Percentiles rank a stretch among this genome's conserved stretches.
phyloP scores from a whole-genome alignment of 1,284 basidiomycete species.

The Trichosporon sp. region DNA sequence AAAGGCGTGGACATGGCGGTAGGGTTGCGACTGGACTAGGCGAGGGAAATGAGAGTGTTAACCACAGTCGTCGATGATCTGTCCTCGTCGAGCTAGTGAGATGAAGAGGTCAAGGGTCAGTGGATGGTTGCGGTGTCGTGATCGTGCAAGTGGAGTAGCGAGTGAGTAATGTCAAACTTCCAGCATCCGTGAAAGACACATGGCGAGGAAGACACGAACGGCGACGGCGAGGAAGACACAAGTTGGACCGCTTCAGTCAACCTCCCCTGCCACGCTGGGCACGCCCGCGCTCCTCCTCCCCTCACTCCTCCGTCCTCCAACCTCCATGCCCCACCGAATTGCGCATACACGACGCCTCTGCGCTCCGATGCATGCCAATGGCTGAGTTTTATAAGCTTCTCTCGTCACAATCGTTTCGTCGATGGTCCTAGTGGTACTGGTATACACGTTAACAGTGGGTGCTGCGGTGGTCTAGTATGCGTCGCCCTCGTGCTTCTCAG shows the following conservation, averaged over 20 bases:
- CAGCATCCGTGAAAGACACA: not conserved
- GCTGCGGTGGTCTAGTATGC: conserved; percentile 46
- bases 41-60: not conserved
- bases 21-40: not conserved
- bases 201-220: not conserved
- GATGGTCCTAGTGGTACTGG: conserved; percentile 11
- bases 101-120: not conserved
- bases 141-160: not conserved
- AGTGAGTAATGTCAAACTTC: not conserved
- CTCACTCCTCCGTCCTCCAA: not conserved
- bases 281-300: not conserved
- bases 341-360: not conserved
- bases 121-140: not conserved
- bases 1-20: not conserved
- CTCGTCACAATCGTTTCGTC: conserved; percentile 4
- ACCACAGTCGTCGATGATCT: not conserved
- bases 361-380: conserved; percentile 3
- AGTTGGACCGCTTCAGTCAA: not conserved
- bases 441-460: conserved; percentile 8
- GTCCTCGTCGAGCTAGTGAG: not conserved
- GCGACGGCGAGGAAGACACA: conserved; percentile 2
- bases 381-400: not conserved
- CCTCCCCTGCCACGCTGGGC: not conserved
- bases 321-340: not conserved
- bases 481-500: conserved; percentile 56